These are phyloP conservation scores for Wickerhamomyces sp. DNA, from an alignment of 1,139 yeast genomes.

Conservation along the genomic window DNA sequence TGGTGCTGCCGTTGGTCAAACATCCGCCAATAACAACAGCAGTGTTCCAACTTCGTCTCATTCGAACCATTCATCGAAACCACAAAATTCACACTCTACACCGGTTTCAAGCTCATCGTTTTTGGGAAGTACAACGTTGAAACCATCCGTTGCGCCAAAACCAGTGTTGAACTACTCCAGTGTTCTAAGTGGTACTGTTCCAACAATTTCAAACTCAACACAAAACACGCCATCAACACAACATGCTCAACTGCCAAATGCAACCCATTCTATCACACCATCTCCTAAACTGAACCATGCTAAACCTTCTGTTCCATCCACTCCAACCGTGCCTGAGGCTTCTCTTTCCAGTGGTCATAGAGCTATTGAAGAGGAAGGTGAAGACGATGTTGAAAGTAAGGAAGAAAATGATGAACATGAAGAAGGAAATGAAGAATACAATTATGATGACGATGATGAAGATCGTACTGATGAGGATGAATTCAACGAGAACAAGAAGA, in stretches of 20 bases:
- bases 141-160: constrained; percentile 33
- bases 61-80: constrained; percentile 3
- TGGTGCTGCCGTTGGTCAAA: neutral
- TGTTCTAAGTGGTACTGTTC: constrained; percentile 48
- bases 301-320: neutral
- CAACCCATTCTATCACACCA: too few relatives aligned
- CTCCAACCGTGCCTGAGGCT: too few relatives aligned
- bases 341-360: too few relatives aligned
- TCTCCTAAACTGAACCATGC: neutral
- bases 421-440: neutral
- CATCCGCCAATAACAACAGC: neutral
- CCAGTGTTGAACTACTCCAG: constrained; percentile 66
- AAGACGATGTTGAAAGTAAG: neutral
- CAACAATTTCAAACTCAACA: constrained; percentile 13
- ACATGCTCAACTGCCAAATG: constrained; percentile 2
- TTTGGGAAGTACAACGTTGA: constrained; percentile 20
- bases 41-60: constrained; percentile 6
- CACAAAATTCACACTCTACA: constrained; percentile 2
- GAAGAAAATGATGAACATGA: neutral
- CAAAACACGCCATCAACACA: neutral
- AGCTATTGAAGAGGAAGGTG: neutral
- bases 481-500: constrained; percentile 1
- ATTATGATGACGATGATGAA: too few relatives aligned
- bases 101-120: constrained; percentile 12
- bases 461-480: neutral